phyloP scores from a whole-genome alignment of 306 rosid genomes.

The Dalbergia cultrata region DNA sequence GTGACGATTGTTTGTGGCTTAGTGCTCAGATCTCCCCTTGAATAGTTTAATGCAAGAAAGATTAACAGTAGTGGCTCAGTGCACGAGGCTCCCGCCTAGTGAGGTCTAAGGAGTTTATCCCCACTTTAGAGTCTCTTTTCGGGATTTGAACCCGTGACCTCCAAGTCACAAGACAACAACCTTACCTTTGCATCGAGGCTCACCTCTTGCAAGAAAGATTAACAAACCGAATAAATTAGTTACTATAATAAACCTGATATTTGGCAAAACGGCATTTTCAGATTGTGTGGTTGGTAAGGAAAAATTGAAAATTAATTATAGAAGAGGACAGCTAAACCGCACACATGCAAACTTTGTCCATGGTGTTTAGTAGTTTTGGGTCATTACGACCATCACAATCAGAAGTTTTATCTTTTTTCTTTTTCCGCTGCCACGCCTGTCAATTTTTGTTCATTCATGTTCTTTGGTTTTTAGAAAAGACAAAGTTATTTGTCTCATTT shows the following conservation, averaged over 20 bases:
- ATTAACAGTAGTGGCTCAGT: background rate
- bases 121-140: no score
- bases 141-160: no score
- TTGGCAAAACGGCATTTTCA: constrained; percentile 1
- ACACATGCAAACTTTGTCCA: constrained; percentile 17
- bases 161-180: no score
- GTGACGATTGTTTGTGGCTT: background rate
- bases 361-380: background rate
- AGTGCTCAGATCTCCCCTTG: constrained; percentile 1
- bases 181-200: no score
- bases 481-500: background rate
- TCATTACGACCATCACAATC: background rate
- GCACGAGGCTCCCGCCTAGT: no score
- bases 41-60: constrained; percentile 14
- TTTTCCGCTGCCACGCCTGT: constrained; percentile 14
- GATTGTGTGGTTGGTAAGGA: background rate
- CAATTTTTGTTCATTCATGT: constrained; percentile 17
- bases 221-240: background rate
- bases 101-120: no score
- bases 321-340: constrained; percentile 16
- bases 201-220: background rate
- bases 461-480: background rate
- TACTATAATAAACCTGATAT: constrained; percentile 1
- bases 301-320: constrained; percentile 20
- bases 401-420: background rate